Conservation (phyloP, 108 stramenopile genomes). For the Licmophora abbreviata region DNA sequence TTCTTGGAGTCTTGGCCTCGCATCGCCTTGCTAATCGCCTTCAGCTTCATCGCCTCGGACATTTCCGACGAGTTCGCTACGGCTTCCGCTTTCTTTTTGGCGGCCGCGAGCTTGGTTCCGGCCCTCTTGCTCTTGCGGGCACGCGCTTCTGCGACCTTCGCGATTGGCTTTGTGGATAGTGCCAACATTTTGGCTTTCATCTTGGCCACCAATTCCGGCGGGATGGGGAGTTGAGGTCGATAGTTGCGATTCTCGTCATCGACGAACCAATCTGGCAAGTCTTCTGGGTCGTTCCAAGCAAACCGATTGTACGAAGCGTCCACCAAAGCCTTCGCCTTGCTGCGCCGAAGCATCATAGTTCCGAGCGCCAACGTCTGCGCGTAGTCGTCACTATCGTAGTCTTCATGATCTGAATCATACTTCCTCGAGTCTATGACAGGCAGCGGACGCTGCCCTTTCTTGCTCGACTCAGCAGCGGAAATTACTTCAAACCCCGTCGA, state of each 20-base stretch:
- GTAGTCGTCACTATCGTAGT: slow-evolving; percentile 97
- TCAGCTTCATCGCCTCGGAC: slow-evolving; percentile 93
- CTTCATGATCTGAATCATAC: slow-evolving; percentile 92
- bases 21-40: slow-evolving; percentile 94
- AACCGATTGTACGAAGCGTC: slow-evolving; percentile 99
- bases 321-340: slow-evolving; percentile 90
- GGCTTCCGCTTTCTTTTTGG: slow-evolving; percentile 92
- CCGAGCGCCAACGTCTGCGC: slow-evolving; percentile 90
- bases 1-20: slow-evolving; percentile 59
- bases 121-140: slow-evolving; percentile 90
- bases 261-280: slow-evolving; percentile 96
- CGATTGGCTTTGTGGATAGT: slow-evolving; percentile 88
- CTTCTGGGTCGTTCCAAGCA: slow-evolving; percentile 96
- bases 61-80: slow-evolving; percentile 88
- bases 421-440: slow-evolving; percentile 75
- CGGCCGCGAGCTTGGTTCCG: slow-evolving; percentile 71
- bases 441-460: slow-evolving; percentile 21
- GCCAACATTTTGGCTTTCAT: slow-evolving; percentile 89
- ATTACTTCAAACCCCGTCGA: slow-evolving; percentile 61
- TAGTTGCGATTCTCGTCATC: slow-evolving; percentile 96
- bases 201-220: slow-evolving; percentile 87
- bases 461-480: slow-evolving; percentile 20
- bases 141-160: slow-evolving; percentile 98
- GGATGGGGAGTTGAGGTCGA: slow-evolving; percentile 95
- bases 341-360: slow-evolving; percentile 93